These are phyloP conservation scores for Paralagenidium karlingii DNA, from an alignment of 352 stramenopile species.

Conservation along the genomic window DNA sequence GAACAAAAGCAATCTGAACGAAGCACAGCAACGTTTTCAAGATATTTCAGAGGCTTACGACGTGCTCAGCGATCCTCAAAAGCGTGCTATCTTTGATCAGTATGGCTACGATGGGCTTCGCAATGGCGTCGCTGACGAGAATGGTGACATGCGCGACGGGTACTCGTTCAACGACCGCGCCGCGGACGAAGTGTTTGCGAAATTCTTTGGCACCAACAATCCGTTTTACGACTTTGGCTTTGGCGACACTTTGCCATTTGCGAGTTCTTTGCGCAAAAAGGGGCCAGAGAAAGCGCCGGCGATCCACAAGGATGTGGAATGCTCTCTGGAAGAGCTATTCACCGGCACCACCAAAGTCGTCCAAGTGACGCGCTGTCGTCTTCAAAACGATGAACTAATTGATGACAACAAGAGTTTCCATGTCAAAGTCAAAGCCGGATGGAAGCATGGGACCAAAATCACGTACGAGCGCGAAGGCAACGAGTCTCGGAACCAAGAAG, in stretches of 20 bases:
- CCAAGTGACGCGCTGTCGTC: slow-evolving; percentile 64
- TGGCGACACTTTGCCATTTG: slow-evolving; percentile 73
- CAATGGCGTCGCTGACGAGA: slow-evolving; percentile 76
- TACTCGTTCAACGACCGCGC: slow-evolving; percentile 87
- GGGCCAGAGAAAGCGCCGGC: slow-evolving; percentile 52
- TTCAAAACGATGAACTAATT: slow-evolving; percentile 60
- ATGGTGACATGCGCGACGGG: slow-evolving; percentile 57
- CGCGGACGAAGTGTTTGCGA: slow-evolving; percentile 85
- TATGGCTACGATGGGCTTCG: slow-evolving; percentile 90
- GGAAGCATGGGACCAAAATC: slow-evolving; percentile 92
- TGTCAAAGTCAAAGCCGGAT: slow-evolving; percentile 87
- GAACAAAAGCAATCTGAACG: slow-evolving; percentile 76
- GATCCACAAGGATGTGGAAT: slow-evolving; percentile 60
- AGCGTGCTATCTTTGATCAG: slow-evolving; percentile 89
- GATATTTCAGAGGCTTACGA: slow-evolving; percentile 92
- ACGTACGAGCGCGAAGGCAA: slow-evolving; percentile 90
- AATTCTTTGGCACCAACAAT: slow-evolving; percentile 89
- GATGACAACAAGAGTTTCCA: slow-evolving; percentile 78
- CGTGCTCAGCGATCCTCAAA: slow-evolving; percentile 86
- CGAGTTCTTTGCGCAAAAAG: slow-evolving; percentile 64
- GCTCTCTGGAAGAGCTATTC: slow-evolving; percentile 89
- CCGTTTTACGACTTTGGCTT: slow-evolving; percentile 88
- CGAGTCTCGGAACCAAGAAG: slow-evolving; percentile 85
- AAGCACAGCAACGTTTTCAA: slow-evolving; percentile 89
- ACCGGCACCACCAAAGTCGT: slow-evolving; percentile 81